Evolutionary conservation across 2,329 filamentous ascomycete species (phyloP), one percentile per base, ranked within the genome.

Genomic region (Alternaria conjuncta): DNA sequence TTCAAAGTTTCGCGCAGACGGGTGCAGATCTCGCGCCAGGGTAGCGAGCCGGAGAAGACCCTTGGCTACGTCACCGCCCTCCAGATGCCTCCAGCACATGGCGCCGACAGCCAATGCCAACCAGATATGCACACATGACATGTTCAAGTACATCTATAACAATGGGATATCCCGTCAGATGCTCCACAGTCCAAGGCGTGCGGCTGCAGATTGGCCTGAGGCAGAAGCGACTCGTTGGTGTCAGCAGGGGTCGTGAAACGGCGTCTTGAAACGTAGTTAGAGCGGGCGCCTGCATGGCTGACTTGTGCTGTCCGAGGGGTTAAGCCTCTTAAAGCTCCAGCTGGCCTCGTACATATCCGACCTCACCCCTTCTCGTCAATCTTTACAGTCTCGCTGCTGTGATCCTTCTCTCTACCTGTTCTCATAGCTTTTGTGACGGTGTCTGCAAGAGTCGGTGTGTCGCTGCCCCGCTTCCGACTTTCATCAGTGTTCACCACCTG

Each of bases 221-320:
- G 69, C 69, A 55, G 61, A 36, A 62, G 64, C 67, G 64, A 68
- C 63, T 66, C 62, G 63, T 68, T 64, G 68, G 75, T 75, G 72
- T 74, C 71, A 73, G 75, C 77, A 70, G 73, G 75, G 76, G 71
- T 72, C 58, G 62, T 78, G 76, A 78, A 79, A 78, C 75, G 70
- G 71, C 54, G 70, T 68, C 61, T 68, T 79, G 76, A 77, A 78
- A 78, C 76, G 63, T 67, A 69, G 65, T 51, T 55, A 60, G 60
- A 69, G 68, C 76, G 69, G 75, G 75, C 75, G 77, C 67, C 75
- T 76, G 73, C 75, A 68, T 62, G 51, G 71, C 73, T 73, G 74
- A 74, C 75, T 73, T 71, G 74, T 66, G 47, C 47, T 53, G 50
- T 55, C 36, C 45, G 53, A 46, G 50, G 51, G 28, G 26, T 50